Base-by-base conservation (phyloP, 1,284 basidiomycete genomes). In the Tylopilus sp. region DNA sequence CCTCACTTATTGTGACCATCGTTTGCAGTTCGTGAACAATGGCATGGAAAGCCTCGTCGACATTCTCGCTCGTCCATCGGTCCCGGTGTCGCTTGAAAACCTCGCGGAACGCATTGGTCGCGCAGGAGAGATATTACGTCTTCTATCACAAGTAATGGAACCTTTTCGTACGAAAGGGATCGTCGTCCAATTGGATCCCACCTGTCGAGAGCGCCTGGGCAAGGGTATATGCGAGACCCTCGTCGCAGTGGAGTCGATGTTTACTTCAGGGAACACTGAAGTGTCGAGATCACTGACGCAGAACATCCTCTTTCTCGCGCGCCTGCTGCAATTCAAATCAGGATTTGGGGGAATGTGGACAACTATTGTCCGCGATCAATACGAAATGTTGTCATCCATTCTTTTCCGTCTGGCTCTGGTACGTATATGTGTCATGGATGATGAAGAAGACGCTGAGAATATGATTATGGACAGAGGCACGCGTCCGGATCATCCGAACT, bases 291-390 rank as follows among this genome's bases (percentile, higher is more conserved):
- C 59, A 15, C 43, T 65, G 33, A 70, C 63, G 12, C 61, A 69
- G 21, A 64, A 58, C 48, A 63, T 77, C 14, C 67, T 82, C 28
- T 73, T 88, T 39, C 61, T 88, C 26, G 73, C 78, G 3, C 77
- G 87, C 3, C 67, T 90, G 17, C 56, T 88, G 26, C 88, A 91
- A 57, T 89, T 90, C 54, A 74, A 80, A 59, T 70, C 90, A 8
- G 80, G 81, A 15, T 85, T 88, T 59, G 75, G 75, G 15, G 77
- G 73, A 6, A 63, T 67, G 2, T 88, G 85, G 83, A 80, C 79
- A 0, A 55, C 71, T 4, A 72, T 70, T 45, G 72, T 75, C 33
- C 82, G 76, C 55, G 75, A 77, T 35, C 60, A 71, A 28, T 73
- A 75, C 36, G 69, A 70, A 20, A 63, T 64, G 18, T 52, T 88